phyloP scores from a whole-genome alignment of 2,329 filamentous ascomycete genomes.

The Decorospora gaudefroyi region DNA sequence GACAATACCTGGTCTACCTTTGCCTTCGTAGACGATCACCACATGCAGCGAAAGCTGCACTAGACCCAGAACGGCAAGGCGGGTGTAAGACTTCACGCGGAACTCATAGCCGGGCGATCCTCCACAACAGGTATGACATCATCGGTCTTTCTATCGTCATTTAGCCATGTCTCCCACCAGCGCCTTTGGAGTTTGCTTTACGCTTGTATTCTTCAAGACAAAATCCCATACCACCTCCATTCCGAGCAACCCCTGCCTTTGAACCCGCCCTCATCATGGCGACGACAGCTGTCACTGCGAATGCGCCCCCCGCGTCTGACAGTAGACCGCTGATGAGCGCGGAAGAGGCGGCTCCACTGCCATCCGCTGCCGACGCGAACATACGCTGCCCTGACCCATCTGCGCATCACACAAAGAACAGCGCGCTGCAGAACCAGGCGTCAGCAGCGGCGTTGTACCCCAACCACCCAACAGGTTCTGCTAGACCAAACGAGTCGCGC shows the following conservation, averaged over 20 bases:
- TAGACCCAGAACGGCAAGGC: slow-evolving; percentile 17
- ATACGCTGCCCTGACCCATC: slow-evolving; percentile 53
- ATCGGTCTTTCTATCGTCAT: slow-evolving; percentile 34
- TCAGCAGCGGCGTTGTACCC: slow-evolving; percentile 66
- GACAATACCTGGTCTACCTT: no score
- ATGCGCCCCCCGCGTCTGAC: slow-evolving; percentile 28
- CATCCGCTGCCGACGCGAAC: slow-evolving; percentile 20
- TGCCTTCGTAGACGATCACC: no score
- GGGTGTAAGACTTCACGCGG: slow-evolving; percentile 2
- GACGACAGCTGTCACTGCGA: slow-evolving; percentile 29
- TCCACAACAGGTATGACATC: slow-evolving; percentile 34
- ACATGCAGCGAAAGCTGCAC: slow-evolving; percentile 18
- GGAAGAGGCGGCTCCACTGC: slow-evolving; percentile 29
- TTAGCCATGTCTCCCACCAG: slow-evolving; percentile 22
- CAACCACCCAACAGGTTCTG: slow-evolving; percentile 48
- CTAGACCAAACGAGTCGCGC: slow-evolving; percentile 24
- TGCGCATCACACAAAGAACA: slow-evolving; percentile 45
- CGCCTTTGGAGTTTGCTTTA: slow-evolving; percentile 3
- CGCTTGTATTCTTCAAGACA: not conserved
- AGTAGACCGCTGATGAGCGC: slow-evolving; percentile 26
- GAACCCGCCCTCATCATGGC: slow-evolving; percentile 30
- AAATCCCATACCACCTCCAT: not conserved
- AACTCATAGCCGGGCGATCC: slow-evolving; percentile 24
- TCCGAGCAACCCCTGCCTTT: no score
- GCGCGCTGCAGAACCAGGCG: slow-evolving; percentile 55